Base-by-base conservation (phyloP, 2,329 filamentous ascomycete genomes). In the Phyllosticta citrichinensis region DNA sequence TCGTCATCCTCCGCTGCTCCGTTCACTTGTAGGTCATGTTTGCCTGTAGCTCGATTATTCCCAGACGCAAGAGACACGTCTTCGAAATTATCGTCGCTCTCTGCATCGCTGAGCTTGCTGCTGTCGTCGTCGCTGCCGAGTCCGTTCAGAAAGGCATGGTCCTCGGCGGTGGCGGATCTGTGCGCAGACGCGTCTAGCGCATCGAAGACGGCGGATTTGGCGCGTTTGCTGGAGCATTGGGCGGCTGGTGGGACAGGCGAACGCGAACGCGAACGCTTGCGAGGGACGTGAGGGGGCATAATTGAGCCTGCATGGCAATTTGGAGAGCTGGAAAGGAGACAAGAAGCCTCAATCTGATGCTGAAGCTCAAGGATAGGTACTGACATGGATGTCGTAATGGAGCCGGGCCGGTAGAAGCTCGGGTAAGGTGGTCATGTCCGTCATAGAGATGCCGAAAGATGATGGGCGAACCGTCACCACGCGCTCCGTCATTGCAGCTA, bases 201-300 rank as follows among this genome's bases (percentile, higher is more conserved):
- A 52, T 59, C 61, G 14, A 58, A 59, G 52, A 59, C 35, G 12
- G 30, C 50, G 56, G 52, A 33, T 54, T 58, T 59, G 53, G 52
- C 6, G 56, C 61, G 61, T 30, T 59, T 62, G 30, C n/a, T 20
- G 5, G 60, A 55, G 40, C 51, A 17, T 6, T 35, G 27, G 1
- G 52, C 14, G 10, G 19, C n/a, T 6, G 55, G 52, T 20, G 61
- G 17, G 11, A 52, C 35, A 24, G 51, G 47, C 6, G 59, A 58
- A 25, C 47, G 55, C 6, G 59, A 58, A 25, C 47, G 55, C 35
- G 54, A 53, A n/a, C 61, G 61, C 40, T 62, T 62, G 56, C 61
- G 61, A 22, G 61, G 52, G 9, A 62, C 56, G 52, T 52, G 51
- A 30, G 61, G 61, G 33, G 61, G 61, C 61, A 62, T 62, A 47